These are phyloP conservation scores for Stenogyne calaminthoides DNA, from an alignment of 305 asterid species.

Conservation along the genomic window DNA sequence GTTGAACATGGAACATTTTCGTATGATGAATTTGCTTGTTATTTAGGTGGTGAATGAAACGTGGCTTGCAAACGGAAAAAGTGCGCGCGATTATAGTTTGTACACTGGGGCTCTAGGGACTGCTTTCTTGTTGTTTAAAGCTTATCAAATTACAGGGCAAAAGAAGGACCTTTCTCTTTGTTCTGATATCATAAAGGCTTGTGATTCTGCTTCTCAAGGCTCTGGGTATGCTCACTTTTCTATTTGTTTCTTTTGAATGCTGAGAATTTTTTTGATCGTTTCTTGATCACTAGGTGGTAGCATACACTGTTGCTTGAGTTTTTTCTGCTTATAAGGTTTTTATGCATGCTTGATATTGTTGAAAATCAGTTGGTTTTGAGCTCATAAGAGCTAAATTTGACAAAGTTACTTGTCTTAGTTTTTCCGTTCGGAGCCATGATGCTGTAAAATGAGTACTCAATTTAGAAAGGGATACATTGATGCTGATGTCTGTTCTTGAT, in stretches of 20 bases:
- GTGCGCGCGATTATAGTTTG: slow-evolving; percentile 57
- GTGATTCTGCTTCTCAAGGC: slow-evolving; percentile 58
- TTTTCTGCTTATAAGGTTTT: neutral
- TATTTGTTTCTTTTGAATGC: neutral
- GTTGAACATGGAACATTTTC: neutral
- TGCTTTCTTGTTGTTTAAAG: slow-evolving; percentile 79
- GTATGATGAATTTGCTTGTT: slow-evolving; percentile 8
- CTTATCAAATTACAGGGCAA: slow-evolving; percentile 59
- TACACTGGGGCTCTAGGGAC: slow-evolving; percentile 84
- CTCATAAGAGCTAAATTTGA: neutral
- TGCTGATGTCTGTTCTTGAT: neutral
- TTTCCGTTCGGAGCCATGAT: neutral
- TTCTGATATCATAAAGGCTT: slow-evolving; percentile 59
- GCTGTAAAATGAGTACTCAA: neutral
- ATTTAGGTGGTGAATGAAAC: slow-evolving; percentile 72
- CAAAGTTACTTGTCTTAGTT: neutral
- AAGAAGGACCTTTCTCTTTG: slow-evolving; percentile 60
- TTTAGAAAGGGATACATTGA: neutral
- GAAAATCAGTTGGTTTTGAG: slow-evolving; percentile 2
- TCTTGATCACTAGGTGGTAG: neutral
- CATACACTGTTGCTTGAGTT: slow-evolving; percentile 1
- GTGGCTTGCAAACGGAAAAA: slow-evolving; percentile 56
- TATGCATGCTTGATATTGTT: neutral
- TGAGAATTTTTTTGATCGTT: neutral
- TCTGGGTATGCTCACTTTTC: slow-evolving; percentile 48